These are phyloP conservation scores for Cryoendolithus antarcticus DNA, from an alignment of 2,329 filamentous ascomycete species.

Conservation along the genomic window DNA sequence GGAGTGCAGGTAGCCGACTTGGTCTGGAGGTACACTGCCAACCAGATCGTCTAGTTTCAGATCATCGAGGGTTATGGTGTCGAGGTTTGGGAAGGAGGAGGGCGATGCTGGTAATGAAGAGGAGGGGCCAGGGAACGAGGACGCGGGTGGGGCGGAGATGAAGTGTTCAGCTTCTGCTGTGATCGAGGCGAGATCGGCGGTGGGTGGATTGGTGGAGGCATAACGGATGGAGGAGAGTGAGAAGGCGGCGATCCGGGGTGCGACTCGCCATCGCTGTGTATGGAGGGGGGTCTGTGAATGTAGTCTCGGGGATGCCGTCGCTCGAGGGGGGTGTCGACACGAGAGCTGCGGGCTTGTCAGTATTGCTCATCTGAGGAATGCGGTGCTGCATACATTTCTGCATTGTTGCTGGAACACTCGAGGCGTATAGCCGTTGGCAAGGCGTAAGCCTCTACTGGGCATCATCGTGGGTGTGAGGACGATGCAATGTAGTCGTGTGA, in stretches of 20 bases:
- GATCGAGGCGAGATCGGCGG: slow-evolving; percentile 12
- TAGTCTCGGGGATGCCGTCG: not conserved
- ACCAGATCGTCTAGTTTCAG: slow-evolving; percentile 24
- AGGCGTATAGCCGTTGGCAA: slow-evolving; percentile 17
- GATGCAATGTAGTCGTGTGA: no score
- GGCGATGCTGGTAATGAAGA: slow-evolving; percentile 9
- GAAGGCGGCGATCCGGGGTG: slow-evolving; percentile 1
- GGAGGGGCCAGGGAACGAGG: slow-evolving; percentile 12
- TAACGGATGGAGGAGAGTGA: slow-evolving; percentile 12
- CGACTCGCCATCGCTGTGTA: slow-evolving; percentile 1
- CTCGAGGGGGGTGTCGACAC: slow-evolving; percentile 5
- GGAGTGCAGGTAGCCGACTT: slow-evolving; percentile 68
- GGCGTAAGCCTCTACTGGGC: slow-evolving; percentile 35
- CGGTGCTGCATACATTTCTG: slow-evolving; percentile 13
- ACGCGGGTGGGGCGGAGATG: slow-evolving; percentile 11
- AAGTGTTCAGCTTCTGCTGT: slow-evolving; percentile 2
- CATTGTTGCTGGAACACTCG: slow-evolving; percentile 13
- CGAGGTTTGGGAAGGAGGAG: slow-evolving; percentile 14
- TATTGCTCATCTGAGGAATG: no score
- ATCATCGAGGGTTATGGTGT: slow-evolving; percentile 25
- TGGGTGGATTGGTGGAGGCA: slow-evolving; percentile 20
- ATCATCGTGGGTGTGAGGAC: slow-evolving; percentile 25
- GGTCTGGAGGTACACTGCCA: slow-evolving; percentile 51
- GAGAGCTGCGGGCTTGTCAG: slow-evolving; percentile 3
- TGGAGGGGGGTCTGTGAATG: not conserved